Conservation (phyloP, 2,329 filamentous ascomycete species). For the Ambrosiella cleistominuta region DNA sequence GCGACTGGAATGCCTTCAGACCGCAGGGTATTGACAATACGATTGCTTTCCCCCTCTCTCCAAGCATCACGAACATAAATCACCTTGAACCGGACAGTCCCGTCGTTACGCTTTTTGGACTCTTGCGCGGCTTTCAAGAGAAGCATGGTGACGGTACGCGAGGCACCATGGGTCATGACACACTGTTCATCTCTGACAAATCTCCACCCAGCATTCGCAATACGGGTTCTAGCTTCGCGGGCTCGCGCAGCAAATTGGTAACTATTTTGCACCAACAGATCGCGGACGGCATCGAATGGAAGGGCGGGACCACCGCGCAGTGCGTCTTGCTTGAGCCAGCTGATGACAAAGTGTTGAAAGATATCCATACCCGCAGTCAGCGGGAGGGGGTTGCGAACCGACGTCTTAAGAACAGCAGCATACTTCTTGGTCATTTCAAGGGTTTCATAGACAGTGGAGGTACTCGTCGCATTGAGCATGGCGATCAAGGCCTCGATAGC, state of each 20-base stretch:
- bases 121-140: slow-evolving; percentile 42
- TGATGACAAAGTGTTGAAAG: slow-evolving; percentile 85
- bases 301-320: slow-evolving; percentile 16
- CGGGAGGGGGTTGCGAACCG: slow-evolving; percentile 75
- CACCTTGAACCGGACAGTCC: slow-evolving; percentile 55
- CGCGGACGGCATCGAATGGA: slow-evolving; percentile 63
- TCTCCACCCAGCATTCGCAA: slow-evolving; percentile 60
- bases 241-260: slow-evolving; percentile 74
- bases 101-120: slow-evolving; percentile 32
- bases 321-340: slow-evolving; percentile 42
- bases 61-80: slow-evolving; percentile 55
- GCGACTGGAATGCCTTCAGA: slow-evolving; percentile 65
- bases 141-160: slow-evolving; percentile 63
- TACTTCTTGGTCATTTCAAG: slow-evolving; percentile 68
- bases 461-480: slow-evolving; percentile 60
- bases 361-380: slow-evolving; percentile 87
- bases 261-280: slow-evolving; percentile 71
- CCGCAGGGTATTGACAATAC: slow-evolving; percentile 54
- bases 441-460: slow-evolving; percentile 84
- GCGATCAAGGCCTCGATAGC: slow-evolving; percentile 83
- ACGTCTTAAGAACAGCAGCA: slow-evolving; percentile 57
- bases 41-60: slow-evolving; percentile 42
- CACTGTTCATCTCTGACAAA: slow-evolving; percentile 64
- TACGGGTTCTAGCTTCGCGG: slow-evolving; percentile 67
- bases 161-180: slow-evolving; percentile 83